A percentile compares a stretch with the other conserved stretches of the same genome.
Evolutionary conservation across 164 flowering plant genomes (phyloP).

Genomic region (Aristolochia contorta): DNA sequence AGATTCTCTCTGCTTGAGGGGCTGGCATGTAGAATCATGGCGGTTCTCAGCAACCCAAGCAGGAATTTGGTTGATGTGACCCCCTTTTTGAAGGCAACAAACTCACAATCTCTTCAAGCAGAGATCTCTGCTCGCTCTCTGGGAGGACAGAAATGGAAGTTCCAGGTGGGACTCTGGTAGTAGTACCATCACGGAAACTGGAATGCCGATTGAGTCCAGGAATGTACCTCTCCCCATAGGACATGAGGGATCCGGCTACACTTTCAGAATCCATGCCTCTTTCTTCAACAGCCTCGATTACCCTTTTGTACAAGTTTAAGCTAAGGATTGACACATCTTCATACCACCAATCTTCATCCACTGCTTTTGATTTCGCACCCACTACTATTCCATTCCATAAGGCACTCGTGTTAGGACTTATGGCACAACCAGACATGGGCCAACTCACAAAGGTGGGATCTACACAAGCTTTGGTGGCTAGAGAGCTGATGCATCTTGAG

Average conservation of each 20-base stretch:
- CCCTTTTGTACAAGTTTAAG: conserved; percentile 38
- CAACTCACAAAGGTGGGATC: conserved; percentile 45
- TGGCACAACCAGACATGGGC: conserved; percentile 27
- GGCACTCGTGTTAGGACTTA: conserved; percentile 20
- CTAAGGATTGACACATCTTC: conserved; percentile 56
- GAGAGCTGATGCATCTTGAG: conserved; percentile 60
- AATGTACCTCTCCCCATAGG: conserved; percentile 44
- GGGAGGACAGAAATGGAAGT: conserved; percentile 22
- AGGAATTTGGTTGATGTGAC: conserved; percentile 45
- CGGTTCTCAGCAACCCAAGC: conserved; percentile 47
- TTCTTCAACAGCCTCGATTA: conserved; percentile 39
- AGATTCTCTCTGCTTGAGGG: conserved; percentile 44
- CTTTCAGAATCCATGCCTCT: conserved; percentile 48
- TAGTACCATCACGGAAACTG: conserved; percentile 22
- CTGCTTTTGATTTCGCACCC: conserved; percentile 17
- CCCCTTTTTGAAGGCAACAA: conserved; percentile 51
- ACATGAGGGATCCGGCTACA: conserved; percentile 47
- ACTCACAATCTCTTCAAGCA: conserved; percentile 61
- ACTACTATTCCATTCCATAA: conserved; percentile 61
- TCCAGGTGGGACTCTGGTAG: conserved; percentile 12
- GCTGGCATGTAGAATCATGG: conserved; percentile 48
- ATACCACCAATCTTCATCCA: conserved; percentile 61
- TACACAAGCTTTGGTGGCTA: conserved; percentile 63
- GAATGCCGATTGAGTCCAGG: conserved; percentile 44
- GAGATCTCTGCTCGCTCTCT: conserved; percentile 44